phyloP scores from a whole-genome alignment of 768 basidiomycete genomes.

The Termitomyces sp. region DNA sequence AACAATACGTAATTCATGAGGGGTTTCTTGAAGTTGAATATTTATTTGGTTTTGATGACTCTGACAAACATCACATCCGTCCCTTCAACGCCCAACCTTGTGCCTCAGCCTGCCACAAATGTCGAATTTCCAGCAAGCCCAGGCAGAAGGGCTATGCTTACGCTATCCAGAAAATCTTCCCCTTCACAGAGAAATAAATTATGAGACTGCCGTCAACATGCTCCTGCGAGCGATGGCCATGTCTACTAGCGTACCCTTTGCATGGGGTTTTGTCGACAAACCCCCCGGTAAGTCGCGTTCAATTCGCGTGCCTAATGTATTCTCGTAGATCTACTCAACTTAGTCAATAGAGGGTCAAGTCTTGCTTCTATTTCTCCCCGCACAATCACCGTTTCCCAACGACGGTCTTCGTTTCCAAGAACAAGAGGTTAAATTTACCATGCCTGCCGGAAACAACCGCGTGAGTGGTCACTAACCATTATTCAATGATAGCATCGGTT shows the following conservation, averaged over 20 bases:
- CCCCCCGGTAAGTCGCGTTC: conserved; percentile 48
- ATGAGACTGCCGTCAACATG: conserved; percentile 55
- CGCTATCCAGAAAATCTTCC: conserved; percentile 66
- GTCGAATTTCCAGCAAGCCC: conserved; percentile 35
- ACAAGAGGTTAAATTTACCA: conserved; percentile 53
- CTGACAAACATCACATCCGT: background rate
- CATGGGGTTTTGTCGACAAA: conserved; percentile 75
- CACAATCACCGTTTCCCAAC: conserved; percentile 54
- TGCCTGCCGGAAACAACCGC: conserved; percentile 43
- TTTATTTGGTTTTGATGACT: background rate
- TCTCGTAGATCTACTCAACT: background rate
- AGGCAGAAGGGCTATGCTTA: conserved; percentile 59
- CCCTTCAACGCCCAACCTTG: background rate
- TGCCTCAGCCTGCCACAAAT: conserved; percentile 1
- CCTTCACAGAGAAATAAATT: conserved; percentile 44
- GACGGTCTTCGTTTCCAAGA: conserved; percentile 80
- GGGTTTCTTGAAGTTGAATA: no score
- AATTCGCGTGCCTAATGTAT: background rate
- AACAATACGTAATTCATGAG: no score
- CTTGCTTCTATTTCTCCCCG: conserved; percentile 59
- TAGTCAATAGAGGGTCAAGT: conserved; percentile 52
- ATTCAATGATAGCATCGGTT: conserved; percentile 3
- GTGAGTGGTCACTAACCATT: conserved; percentile 33
- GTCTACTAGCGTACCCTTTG: conserved; percentile 55
- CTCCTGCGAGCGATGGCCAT: conserved; percentile 53